Evolutionary conservation across 495 filamentous ascomycete species (phyloP), one percentile per base, ranked within the genome.

Genomic region (Xylaria acuta): DNA sequence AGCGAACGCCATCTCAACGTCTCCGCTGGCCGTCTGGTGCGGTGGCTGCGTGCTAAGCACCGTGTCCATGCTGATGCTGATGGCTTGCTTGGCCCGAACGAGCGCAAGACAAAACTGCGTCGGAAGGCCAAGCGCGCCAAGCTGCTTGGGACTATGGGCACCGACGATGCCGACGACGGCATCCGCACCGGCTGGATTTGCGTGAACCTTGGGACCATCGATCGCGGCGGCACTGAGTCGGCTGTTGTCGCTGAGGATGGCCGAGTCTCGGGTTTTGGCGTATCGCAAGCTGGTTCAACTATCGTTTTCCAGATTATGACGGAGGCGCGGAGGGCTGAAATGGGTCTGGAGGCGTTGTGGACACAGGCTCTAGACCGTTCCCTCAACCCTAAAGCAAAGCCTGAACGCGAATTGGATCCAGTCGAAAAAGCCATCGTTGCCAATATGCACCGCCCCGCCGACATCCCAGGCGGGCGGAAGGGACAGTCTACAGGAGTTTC

Each of bases 141-240:
- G 80, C 81, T 97, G 65, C 79, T 96, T 40, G 91, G 90, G 20
- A 85, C 81, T 20, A 75, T 81, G 47, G 75, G 77, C 38, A 62
- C 71, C 53, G 89, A 83, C 45, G 84, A 87, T 53, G 75, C 79
- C 0, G 90, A 97, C 75, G 94, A 97, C 75, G 95, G 94, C 1
- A 92, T 97, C 47, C 88, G 89, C 36, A 97, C 94, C 20, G 94
- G 94, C 1, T 99, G 96, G 96, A 92, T 99, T 11, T 99, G 97
- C 81, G 92, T 98, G 53, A 95, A 97, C 80, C 85, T 94, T 2
- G 94, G 94, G 1, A 86, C 86, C 20, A 87, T 97, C 16, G 87
- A 91, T 69, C 83, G 79, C 30, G 75, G 83, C 8, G 81, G 79
- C 8, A 72, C 77, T n/a, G 83, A 88, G 66, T 77, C 81, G 34